phyloP scores from a whole-genome alignment of 202 grass and related monocot species.

The Carex arenaria region DNA sequence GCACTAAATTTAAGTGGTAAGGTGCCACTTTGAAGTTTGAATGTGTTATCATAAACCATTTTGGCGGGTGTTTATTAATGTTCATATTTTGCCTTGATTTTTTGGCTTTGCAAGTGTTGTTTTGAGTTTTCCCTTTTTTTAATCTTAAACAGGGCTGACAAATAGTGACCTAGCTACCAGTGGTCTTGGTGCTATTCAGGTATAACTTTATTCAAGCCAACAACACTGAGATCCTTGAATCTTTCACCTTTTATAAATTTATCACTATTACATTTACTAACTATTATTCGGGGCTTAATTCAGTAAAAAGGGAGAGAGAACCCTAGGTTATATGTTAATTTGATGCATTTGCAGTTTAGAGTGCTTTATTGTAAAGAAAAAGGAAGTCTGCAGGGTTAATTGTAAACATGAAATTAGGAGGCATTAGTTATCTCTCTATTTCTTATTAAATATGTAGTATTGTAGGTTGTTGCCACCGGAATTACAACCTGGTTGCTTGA shows the following conservation, averaged over 20 bases:
- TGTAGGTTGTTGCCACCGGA: conserved; percentile 85
- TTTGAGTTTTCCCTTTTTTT: background rate
- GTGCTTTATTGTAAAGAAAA: background rate
- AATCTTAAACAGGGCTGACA: conserved; percentile 62
- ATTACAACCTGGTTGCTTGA: conserved; percentile 91
- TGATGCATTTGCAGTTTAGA: background rate
- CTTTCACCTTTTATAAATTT: background rate
- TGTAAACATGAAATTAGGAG: background rate
- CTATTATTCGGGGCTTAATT: background rate
- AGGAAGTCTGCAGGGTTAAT: background rate
- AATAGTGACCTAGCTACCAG: conserved; percentile 80
- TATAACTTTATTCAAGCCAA: conserved; percentile 1
- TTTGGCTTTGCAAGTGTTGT: background rate
- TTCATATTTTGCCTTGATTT: background rate
- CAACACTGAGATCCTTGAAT: background rate
- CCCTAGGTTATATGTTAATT: background rate
- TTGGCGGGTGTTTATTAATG: conserved; percentile 32
- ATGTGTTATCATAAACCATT: background rate
- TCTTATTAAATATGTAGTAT: conserved; percentile 7
- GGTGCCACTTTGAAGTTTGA: background rate
- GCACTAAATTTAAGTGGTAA: background rate
- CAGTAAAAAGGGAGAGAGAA: background rate
- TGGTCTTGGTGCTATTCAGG: conserved; percentile 93
- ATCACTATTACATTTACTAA: background rate
- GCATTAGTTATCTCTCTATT: background rate